Evolutionary conservation across 2,329 filamentous ascomycete species (phyloP).

Genomic region (Chaetomium olivaceum): DNA sequence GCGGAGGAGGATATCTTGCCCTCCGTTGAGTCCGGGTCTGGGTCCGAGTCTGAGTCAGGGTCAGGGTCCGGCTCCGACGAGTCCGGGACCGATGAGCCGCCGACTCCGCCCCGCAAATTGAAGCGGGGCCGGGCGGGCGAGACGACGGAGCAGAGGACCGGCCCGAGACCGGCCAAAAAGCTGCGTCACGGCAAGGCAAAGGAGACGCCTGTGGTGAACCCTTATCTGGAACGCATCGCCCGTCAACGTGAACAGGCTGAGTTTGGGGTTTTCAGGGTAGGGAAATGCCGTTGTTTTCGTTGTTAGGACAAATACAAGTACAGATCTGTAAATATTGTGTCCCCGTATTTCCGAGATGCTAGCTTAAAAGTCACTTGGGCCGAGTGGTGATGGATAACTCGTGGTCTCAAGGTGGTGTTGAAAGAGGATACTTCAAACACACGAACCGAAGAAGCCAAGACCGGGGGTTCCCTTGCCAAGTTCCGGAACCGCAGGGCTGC

Average conservation of each 20-base stretch:
- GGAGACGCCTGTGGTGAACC: constrained; percentile 12
- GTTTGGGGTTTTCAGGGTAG: too few species aligned
- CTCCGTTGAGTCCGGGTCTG: neutral
- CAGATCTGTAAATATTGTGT: too few species aligned
- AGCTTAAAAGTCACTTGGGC: too few species aligned
- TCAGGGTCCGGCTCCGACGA: neutral
- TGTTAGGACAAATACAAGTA: neutral
- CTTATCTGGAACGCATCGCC: neutral
- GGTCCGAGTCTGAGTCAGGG: neutral
- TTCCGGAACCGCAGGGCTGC: neutral
- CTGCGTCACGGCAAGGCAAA: neutral
- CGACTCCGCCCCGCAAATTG: neutral
- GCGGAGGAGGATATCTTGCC: neutral
- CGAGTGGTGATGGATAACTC: too few species aligned
- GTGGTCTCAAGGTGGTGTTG: neutral
- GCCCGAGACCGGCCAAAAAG: neutral
- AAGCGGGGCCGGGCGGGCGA: neutral
- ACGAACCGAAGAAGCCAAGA: neutral
- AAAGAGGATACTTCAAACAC: neutral
- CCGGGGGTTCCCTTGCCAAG: constrained; percentile 10
- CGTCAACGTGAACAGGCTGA: neutral
- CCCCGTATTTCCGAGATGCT: neutral
- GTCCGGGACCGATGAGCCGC: neutral
- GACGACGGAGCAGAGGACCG: neutral
- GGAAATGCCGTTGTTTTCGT: neutral